Conservation (phyloP, 441 rosid genomes). For the Populus trichocarpa region DNA sequence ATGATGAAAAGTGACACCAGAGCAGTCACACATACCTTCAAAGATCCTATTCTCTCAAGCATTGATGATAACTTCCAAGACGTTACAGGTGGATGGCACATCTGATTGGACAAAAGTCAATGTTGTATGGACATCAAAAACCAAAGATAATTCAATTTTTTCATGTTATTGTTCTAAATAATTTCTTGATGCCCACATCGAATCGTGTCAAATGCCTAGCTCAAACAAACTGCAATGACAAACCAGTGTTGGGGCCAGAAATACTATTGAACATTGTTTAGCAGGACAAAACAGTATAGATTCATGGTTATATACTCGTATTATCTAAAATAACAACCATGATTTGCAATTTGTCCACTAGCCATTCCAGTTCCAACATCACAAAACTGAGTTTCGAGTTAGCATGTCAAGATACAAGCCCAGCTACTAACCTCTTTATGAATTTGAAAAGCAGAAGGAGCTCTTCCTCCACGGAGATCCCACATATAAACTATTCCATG, state of each 20-base stretch:
- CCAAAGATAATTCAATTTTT: not conserved
- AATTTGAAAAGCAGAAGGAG: slow-evolving; percentile 60
- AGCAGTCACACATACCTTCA: slow-evolving; percentile 47
- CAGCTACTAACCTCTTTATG: slow-evolving; percentile 51
- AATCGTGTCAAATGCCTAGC: not conserved
- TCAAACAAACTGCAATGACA: not conserved
- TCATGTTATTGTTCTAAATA: not conserved
- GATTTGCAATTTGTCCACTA: not conserved
- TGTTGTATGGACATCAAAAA: not conserved
- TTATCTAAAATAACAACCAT: not conserved
- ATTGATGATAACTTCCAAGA: slow-evolving; percentile 62
- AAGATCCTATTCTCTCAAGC: slow-evolving; percentile 62
- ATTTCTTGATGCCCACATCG: not conserved
- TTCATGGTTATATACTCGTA: not conserved
- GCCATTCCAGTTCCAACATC: not conserved
- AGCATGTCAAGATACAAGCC: not conserved
- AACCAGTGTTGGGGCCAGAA: not conserved
- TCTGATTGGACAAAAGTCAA: slow-evolving; percentile 35
- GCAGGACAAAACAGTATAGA: not conserved
- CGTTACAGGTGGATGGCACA: slow-evolving; percentile 45
- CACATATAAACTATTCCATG: slow-evolving; percentile 68
- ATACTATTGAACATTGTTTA: not conserved
- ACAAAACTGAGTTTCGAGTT: not conserved
- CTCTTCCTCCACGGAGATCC: slow-evolving; percentile 94
- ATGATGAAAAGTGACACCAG: not conserved